phyloP scores from a whole-genome alignment of 768 basidiomycete genomes.

The Mycena epipterygia region DNA sequence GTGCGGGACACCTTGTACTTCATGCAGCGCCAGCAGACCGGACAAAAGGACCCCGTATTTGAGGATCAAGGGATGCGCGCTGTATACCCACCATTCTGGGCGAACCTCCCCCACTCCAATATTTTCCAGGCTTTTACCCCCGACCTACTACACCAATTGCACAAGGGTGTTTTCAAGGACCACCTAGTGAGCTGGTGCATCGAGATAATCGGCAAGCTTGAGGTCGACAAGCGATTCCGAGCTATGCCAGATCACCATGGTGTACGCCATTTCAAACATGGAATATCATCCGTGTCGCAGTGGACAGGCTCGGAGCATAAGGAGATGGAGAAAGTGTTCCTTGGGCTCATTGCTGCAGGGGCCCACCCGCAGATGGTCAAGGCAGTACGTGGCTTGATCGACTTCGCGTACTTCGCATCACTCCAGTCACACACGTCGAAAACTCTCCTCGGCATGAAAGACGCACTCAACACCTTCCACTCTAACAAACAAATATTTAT shows the following conservation, averaged over 20 bases:
- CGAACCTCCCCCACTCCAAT: slow-evolving; percentile 51
- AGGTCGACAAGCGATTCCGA: slow-evolving; percentile 51
- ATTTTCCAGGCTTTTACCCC: slow-evolving; percentile 57
- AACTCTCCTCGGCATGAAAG: slow-evolving; percentile 38
- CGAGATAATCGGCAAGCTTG: slow-evolving; percentile 37
- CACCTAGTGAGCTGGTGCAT: slow-evolving; percentile 54
- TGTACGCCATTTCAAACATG: slow-evolving; percentile 49
- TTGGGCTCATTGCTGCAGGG: slow-evolving; percentile 40
- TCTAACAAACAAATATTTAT: slow-evolving; percentile 44
- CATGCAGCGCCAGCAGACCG: slow-evolving; percentile 34
- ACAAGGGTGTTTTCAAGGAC: slow-evolving; percentile 63
- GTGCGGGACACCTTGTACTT: slow-evolving; percentile 24
- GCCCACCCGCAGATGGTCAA: slow-evolving; percentile 25
- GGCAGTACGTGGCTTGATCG: slow-evolving; percentile 16
- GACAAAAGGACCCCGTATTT: slow-evolving; percentile 32
- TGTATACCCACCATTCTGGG: slow-evolving; percentile 54
- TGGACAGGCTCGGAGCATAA: slow-evolving; percentile 53
- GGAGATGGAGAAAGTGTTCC: slow-evolving; percentile 45
- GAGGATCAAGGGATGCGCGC: slow-evolving; percentile 29
- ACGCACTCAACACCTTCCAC: slow-evolving; percentile 41
- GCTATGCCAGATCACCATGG: slow-evolving; percentile 42
- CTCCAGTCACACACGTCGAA: slow-evolving; percentile 35
- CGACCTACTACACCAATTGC: slow-evolving; percentile 38
- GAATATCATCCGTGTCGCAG: slow-evolving; percentile 49
- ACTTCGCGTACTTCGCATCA: slow-evolving; percentile 8